phyloP scores from a whole-genome alignment of 2,329 filamentous ascomycete genomes.

The Colletotrichum liaoningense region DNA sequence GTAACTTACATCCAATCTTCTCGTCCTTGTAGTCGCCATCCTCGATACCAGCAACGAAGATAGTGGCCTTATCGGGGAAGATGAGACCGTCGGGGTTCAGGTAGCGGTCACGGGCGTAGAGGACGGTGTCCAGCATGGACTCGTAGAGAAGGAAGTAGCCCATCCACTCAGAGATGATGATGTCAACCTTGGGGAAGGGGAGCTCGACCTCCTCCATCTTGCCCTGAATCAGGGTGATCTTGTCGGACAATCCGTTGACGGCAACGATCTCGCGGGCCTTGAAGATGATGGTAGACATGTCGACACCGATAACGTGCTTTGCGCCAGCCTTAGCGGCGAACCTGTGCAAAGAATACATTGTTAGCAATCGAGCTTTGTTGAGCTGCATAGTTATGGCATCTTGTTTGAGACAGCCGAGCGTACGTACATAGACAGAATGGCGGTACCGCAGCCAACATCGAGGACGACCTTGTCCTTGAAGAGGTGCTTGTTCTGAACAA shows the following conservation, averaged over 20 bases:
- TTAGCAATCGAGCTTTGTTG: background rate
- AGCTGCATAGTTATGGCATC: slow-evolving; percentile 3
- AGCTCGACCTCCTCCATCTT: slow-evolving; percentile 99
- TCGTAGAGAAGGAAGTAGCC: slow-evolving; percentile 99
- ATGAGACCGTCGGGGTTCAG: slow-evolving; percentile 89
- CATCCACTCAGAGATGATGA: slow-evolving; percentile 99
- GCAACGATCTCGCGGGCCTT: slow-evolving; percentile 97
- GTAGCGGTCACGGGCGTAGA: slow-evolving; percentile 95
- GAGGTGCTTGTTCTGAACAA: slow-evolving; percentile 96
- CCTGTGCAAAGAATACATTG: slow-evolving; percentile 63
- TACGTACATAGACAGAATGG: slow-evolving; percentile 95
- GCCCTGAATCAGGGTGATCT: slow-evolving; percentile 97
- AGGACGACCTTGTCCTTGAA: slow-evolving; percentile 88
- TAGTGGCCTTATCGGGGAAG: slow-evolving; percentile 98
- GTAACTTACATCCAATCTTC: slow-evolving; percentile 95
- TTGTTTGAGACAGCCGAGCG: slow-evolving; percentile 20
- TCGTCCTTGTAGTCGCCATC: slow-evolving; percentile 99
- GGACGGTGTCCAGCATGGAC: slow-evolving; percentile 97
- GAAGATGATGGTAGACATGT: slow-evolving; percentile 99
- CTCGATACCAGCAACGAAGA: slow-evolving; percentile 96
- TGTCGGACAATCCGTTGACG: slow-evolving; percentile 90
- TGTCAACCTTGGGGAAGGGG: slow-evolving; percentile 95
- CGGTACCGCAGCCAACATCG: slow-evolving; percentile 96
- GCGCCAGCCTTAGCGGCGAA: slow-evolving; percentile 96
- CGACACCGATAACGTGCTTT: slow-evolving; percentile 98